Evolutionary conservation across 306 rosid genomes (phyloP).

Genomic region (Acacia acuminata): DNA sequence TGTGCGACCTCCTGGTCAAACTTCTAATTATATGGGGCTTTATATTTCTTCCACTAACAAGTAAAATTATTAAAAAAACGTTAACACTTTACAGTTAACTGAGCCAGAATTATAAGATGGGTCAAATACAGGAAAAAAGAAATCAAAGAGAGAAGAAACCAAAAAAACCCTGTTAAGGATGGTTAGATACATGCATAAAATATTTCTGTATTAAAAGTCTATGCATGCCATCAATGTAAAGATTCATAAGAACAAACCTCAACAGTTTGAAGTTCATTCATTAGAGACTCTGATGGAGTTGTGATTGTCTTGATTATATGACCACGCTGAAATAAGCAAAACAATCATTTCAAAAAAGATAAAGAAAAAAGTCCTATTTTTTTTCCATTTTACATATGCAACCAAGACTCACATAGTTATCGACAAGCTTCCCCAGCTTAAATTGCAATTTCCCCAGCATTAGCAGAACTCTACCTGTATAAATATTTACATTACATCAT

Average conservation of each 20-base stretch:
- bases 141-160: background rate
- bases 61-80: background rate
- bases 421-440: constrained; percentile 72
- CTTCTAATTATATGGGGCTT: constrained; percentile 7
- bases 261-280: constrained; percentile 91
- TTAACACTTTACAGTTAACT: background rate
- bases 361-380: background rate
- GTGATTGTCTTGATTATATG: constrained; percentile 89
- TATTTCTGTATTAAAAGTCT: background rate
- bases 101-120: background rate
- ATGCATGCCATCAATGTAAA: constrained; percentile 8
- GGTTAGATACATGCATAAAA: background rate
- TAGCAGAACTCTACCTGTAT: constrained; percentile 68
- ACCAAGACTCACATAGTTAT: constrained; percentile 63
- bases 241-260: constrained; percentile 62
- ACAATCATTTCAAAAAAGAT: constrained; percentile 18
- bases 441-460: constrained; percentile 81
- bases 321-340: constrained; percentile 70
- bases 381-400: background rate
- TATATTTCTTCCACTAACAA: constrained; percentile 11
- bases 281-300: constrained; percentile 89
- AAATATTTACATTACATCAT: background rate
- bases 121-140: background rate
- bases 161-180: background rate
- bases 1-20: background rate